These are phyloP conservation scores for Gracilariopsis chorda DNA, from an alignment of 23 red algal species.

Conservation along the genomic window DNA sequence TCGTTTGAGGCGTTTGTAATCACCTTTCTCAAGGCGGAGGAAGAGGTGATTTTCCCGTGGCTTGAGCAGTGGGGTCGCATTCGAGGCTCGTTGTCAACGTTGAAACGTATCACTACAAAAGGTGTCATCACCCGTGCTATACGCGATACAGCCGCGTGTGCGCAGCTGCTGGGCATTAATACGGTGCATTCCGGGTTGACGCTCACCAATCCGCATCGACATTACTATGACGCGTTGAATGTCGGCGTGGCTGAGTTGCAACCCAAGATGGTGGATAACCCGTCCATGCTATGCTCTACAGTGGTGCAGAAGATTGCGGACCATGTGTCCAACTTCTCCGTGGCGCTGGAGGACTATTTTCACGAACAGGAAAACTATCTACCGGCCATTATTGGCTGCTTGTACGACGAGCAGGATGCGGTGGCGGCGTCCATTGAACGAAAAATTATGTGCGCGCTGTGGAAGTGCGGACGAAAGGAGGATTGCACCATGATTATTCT, in stretches of 20 bases:
- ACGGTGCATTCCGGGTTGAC: neutral
- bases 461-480: slow-evolving; percentile 36
- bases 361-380: slow-evolving; percentile 7
- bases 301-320: neutral
- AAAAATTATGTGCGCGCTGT: neutral
- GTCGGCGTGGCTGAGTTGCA: neutral
- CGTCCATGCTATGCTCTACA: neutral
- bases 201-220: neutral
- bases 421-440: neutral
- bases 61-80: slow-evolving; percentile 56
- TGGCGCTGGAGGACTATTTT: slow-evolving; percentile 13
- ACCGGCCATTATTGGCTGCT: slow-evolving; percentile 2
- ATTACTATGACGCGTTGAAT: neutral
- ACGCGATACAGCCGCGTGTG: slow-evolving; percentile 33
- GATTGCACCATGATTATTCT: slow-evolving; percentile 6
- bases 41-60: slow-evolving; percentile 36
- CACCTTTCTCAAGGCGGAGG: slow-evolving; percentile 35
- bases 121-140: slow-evolving; percentile 27
- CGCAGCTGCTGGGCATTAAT: neutral
- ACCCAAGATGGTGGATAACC: neutral
- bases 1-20: slow-evolving; percentile 42
- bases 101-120: neutral
- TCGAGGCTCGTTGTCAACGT: slow-evolving; percentile 12
- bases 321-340: neutral
- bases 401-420: slow-evolving; percentile 40